phyloP scores from a whole-genome alignment of 2,329 filamentous ascomycete genomes.

The Neoascochyta sp. region DNA sequence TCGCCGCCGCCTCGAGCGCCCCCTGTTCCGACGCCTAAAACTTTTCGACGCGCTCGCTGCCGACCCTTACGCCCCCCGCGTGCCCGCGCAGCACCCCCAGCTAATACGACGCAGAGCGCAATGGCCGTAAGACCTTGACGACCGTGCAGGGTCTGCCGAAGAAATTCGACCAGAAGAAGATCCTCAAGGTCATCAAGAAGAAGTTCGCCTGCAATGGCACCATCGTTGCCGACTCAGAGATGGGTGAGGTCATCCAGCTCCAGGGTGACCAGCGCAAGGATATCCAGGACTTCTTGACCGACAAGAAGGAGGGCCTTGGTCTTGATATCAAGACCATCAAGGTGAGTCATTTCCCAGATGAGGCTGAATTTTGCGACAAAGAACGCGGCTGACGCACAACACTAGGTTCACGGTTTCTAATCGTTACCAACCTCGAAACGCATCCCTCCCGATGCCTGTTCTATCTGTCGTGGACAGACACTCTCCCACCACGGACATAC shows the following conservation, averaged over 20 bases:
- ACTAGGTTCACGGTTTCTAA: constrained; percentile 40
- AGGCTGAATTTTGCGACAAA: not conserved
- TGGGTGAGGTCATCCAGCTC: constrained; percentile 99
- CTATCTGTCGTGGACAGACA: constrained; percentile 2
- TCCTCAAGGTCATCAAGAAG: constrained; percentile 99
- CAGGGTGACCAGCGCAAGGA: constrained; percentile 99
- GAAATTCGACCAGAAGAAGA: constrained; percentile 99
- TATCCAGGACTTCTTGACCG: constrained; percentile 93
- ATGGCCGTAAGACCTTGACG: constrained; percentile 99
- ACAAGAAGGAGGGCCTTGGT: constrained; percentile 92
- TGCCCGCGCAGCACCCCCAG: no score
- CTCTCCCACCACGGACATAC: constrained; percentile 4
- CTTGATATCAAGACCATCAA: constrained; percentile 97
- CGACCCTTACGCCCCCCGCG: not conserved
- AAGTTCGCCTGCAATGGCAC: constrained; percentile 99
- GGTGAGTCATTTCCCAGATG: constrained; percentile 49
- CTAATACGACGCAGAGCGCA: constrained; percentile 73
- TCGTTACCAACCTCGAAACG: constrained; percentile 12
- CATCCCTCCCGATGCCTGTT: constrained; percentile 11
- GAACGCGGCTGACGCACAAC: constrained; percentile 1
- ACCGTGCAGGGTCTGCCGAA: constrained; percentile 98
- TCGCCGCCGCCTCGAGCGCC: not conserved
- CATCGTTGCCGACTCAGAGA: constrained; percentile 91
- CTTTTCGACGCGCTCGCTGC: constrained; percentile 3
- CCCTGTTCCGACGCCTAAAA: constrained; percentile 5